Evolutionary conservation across 441 rosid genomes (phyloP).

Genomic region (Pelargonium myrrhifolium): DNA sequence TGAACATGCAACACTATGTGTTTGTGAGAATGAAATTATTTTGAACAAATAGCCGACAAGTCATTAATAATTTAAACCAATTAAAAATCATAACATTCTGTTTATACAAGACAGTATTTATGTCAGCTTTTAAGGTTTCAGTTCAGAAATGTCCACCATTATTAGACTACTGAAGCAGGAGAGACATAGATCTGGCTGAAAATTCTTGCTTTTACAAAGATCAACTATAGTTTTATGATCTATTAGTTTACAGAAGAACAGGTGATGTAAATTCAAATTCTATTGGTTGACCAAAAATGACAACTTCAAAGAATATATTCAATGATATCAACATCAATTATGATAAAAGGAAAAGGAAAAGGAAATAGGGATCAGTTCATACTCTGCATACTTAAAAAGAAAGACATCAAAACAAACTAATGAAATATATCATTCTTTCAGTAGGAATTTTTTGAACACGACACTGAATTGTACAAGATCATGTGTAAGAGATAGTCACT

Average conservation of each 20-base stretch:
- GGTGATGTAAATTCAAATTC: neutral
- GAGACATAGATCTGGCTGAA: neutral
- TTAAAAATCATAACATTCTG: neutral
- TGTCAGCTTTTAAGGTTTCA: neutral
- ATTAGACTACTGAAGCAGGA: neutral
- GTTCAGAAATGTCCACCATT: slow-evolving; percentile 1
- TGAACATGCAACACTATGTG: neutral
- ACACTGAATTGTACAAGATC: no score
- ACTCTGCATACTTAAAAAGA: no score
- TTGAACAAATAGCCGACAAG: neutral
- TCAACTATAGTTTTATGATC: neutral
- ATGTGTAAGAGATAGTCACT: neutral
- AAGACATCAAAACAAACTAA: no score
- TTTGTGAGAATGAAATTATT: neutral
- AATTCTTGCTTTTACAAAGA: neutral
- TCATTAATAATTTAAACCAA: neutral
- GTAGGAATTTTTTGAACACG: no score
- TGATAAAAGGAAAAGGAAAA: neutral
- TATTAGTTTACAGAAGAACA: neutral
- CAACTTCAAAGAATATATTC: neutral
- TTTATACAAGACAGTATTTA: neutral
- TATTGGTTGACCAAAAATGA: neutral
- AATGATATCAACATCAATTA: neutral
- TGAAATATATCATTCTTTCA: no score
- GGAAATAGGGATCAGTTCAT: no score